Evolutionary conservation across 306 rosid species (phyloP), one percentile per base, ranked within the genome.

Genomic region (Lathyrus aphaca): DNA sequence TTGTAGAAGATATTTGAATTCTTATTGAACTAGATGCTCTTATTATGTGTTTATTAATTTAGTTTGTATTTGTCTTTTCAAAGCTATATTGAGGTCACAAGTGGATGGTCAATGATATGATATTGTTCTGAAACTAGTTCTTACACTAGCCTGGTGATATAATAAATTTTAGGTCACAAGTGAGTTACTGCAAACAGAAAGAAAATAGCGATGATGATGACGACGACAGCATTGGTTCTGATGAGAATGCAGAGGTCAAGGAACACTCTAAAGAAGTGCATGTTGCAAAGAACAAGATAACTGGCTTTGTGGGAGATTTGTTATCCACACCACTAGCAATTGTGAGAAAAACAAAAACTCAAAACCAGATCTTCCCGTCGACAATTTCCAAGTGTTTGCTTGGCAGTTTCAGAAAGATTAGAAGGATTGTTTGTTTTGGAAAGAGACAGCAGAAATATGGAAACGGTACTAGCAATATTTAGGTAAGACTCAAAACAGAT

Each of bases 381-480:
- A 75, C 68, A 15, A 43, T 79, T 53, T 80, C 84, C 23, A 74
- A 71, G 49, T 79, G 94, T 74, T 74, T 94, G 49, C 11, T 88
- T 51, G 76, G 79, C 18, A 83, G 96, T 78, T 79, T 88, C 58
- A 82, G 84, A 74, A 90, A 87, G 81, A 71, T 86, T 29, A 66
- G 77, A 71, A 87, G 83, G 75, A 48, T 87, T 40, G 62, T 90
- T 44, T 71, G 44, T 73, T 59, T 76, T 64, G 86, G 84, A 49
- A 76, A 82, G 40, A 81, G 65, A 14, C 82, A 80, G 79, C 82
- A 68, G 59, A 25, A 42, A 5, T 64, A 15, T 70, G 63, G 82
- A 80, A 72, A 79, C 79, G 32, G 19, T 14, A 37, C 50, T 32
- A 49, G 51, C 63, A 68, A 27, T 56, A 56, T 56, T 51, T 55